Conservation (phyloP, 1,139 yeast genomes). For the Pichia norvegensis region DNA sequence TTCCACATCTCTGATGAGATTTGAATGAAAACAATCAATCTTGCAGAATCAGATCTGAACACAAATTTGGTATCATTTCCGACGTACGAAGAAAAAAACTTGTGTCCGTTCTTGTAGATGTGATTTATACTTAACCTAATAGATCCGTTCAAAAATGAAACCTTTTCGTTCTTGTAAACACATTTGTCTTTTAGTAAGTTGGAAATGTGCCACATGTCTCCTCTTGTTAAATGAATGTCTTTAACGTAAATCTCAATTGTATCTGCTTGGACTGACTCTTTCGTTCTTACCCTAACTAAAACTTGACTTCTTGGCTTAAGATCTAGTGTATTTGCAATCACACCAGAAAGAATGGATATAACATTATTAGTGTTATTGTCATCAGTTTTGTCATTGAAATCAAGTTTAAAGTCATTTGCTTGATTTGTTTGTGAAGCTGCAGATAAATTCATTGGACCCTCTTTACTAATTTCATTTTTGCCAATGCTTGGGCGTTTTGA, state of each 20-base stretch:
- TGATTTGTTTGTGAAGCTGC: not conserved
- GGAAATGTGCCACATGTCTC: conserved; percentile 88
- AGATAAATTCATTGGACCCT: not conserved
- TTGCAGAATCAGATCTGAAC: conserved; percentile 85
- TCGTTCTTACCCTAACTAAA: conserved; percentile 44
- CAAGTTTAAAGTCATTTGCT: not conserved
- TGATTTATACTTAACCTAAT: conserved; percentile 59
- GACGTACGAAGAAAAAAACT: conserved; percentile 55
- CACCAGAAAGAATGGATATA: conserved; percentile 52
- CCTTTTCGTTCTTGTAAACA: conserved; percentile 57
- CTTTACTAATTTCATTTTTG: not conserved
- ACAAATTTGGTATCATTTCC: conserved; percentile 72
- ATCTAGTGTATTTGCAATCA: conserved; percentile 54
- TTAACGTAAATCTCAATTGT: conserved; percentile 74
- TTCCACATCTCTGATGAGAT: conserved; percentile 97
- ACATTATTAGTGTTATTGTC: conserved; percentile 2
- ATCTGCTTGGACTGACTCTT: conserved; percentile 59
- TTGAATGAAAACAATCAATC: conserved; percentile 75
- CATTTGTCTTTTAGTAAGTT: conserved; percentile 55
- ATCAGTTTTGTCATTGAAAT: not conserved
- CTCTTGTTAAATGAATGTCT: conserved; percentile 77
- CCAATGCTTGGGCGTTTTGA: conserved; percentile 9
- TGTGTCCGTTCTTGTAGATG: conserved; percentile 64
- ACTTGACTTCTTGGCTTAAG: conserved; percentile 61
- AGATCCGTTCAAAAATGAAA: conserved; percentile 51